A percentile compares a stretch with the other conserved stretches of the same genome.
Evolutionary conservation across 1,284 basidiomycete species (phyloP).

Genomic region (Tetrapyrgos nigripes): DNA sequence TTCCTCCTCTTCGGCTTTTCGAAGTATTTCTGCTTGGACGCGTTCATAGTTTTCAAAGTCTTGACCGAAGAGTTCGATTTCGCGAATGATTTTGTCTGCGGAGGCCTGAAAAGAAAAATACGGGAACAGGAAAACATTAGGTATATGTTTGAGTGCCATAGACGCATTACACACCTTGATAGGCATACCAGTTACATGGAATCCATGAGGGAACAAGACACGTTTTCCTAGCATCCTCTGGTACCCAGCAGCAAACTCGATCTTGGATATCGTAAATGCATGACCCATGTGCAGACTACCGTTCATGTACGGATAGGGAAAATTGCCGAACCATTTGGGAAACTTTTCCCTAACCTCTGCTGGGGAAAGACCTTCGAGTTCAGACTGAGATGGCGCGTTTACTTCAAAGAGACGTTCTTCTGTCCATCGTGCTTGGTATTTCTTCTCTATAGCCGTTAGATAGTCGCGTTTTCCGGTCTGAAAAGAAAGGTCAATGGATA

Average conservation of each 20-base stretch:
- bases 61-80: conserved; percentile 95
- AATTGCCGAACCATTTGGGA: conserved; percentile 98
- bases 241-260: conserved; percentile 97
- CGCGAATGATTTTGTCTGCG: conserved; percentile 96
- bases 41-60: conserved; percentile 83
- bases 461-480: conserved; percentile 95
- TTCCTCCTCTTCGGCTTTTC: conserved; percentile 54
- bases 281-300: conserved; percentile 97
- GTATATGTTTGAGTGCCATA: not conserved
- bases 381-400: conserved; percentile 77
- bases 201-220: conserved; percentile 94
- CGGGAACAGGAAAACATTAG: not conserved
- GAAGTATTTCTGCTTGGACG: conserved; percentile 44
- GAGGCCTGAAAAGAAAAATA: conserved; percentile 65
- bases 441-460: conserved; percentile 82
- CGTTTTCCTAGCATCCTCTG: conserved; percentile 96
- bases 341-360: conserved; percentile 74
- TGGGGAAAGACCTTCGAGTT: conserved; percentile 67
- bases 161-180: conserved; percentile 80
- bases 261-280: conserved; percentile 98
- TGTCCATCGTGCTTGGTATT: conserved; percentile 86
- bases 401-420: conserved; percentile 81
- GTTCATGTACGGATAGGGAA: conserved; percentile 98
- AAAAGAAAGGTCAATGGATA: conserved; percentile 10
- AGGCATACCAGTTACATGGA: conserved; percentile 98